Base-by-base conservation (phyloP, 495 filamentous ascomycete genomes). In the Podospora didyma region DNA sequence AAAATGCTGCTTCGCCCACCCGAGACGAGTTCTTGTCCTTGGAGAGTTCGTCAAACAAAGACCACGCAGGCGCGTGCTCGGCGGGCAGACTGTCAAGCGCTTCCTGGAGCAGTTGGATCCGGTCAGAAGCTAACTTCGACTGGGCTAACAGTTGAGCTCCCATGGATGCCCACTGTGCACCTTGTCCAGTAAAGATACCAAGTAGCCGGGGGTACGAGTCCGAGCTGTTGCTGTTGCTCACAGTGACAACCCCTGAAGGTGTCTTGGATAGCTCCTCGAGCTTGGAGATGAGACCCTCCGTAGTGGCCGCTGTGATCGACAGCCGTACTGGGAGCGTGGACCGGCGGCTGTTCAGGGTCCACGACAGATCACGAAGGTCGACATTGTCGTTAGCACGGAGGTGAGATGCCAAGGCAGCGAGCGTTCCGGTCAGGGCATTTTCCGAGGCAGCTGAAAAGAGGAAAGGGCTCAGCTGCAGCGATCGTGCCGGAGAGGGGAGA, bases 371-470 rank as follows among this genome's bases (percentile, higher is more conserved):
- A 16, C 59, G 53, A 39, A 69, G 66, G 51, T 71, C 71, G 39
- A 69, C 64, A 52, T 71, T 68, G 0, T 71, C 69, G 21, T 69
- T 59, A 45, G 73, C 69, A 24, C 70, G 69, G 23, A 73, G 61
- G 46, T 73, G 28, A 2, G 41, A 73, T 42, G 73, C 67, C n/a
- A 71, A 69, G 2, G 71, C 50, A 17, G 64, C 69, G 58, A 75
- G 73, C 51, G 75, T 48, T 7, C 70, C 54, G 2, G 57, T 54
- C 46, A 76, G 37, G 2, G 70, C 57, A 28, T 28, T 46, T 59
- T 75, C 74, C 49, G 72, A 70, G 50, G 76, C 73, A 11, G 73
- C 75, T 1, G 73, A 71, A 11, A 75, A 51, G 6, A 73, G 62
- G 55, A 73, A 75, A 3, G 75, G 63, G 31, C 69, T 75, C 34